Evolutionary conservation across 2,329 filamentous ascomycete genomes (phyloP).

Genomic region (Colletotrichum incanum): DNA sequence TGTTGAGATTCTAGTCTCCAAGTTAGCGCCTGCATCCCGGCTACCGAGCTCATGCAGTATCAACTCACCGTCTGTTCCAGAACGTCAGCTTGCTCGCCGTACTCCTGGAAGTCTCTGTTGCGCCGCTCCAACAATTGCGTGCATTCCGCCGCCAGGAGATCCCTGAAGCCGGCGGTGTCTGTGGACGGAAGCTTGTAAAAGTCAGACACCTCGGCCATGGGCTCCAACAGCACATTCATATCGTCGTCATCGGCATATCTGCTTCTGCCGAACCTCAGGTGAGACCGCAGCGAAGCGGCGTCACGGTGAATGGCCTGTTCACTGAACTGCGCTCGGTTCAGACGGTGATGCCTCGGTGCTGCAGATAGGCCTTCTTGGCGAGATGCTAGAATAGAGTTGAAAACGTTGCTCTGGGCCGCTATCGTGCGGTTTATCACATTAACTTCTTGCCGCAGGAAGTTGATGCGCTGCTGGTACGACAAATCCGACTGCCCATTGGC

Average conservation of each 20-base stretch:
- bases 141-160: constrained; percentile 58
- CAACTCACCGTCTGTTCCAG: constrained; percentile 49
- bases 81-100: constrained; percentile 46
- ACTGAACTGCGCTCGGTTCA: constrained; percentile 41
- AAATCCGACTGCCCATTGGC: constrained; percentile 57
- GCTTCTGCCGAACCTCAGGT: constrained; percentile 25
- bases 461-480: constrained; percentile 58
- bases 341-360: constrained; percentile 41
- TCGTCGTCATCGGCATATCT: constrained; percentile 29
- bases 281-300: constrained; percentile 22
- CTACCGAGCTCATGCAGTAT: neutral
- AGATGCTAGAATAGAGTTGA: constrained; percentile 47
- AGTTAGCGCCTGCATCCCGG: constrained; percentile 4
- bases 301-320: constrained; percentile 30
- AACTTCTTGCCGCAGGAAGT: constrained; percentile 59
- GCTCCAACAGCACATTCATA: constrained; percentile 16
- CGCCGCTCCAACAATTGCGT: constrained; percentile 55
- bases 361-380: constrained; percentile 15
- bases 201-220: constrained; percentile 37
- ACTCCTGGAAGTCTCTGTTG: constrained; percentile 49
- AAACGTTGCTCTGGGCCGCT: constrained; percentile 51
- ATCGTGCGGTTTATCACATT: constrained; percentile 55
- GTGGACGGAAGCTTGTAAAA: constrained; percentile 43
- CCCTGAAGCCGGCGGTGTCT: constrained; percentile 42
- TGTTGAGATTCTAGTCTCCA: constrained; percentile 50